Evolutionary conservation across 2,329 filamentous ascomycete species (phyloP), one percentile per base, ranked within the genome.

Genomic region (Aspergillus melleus): DNA sequence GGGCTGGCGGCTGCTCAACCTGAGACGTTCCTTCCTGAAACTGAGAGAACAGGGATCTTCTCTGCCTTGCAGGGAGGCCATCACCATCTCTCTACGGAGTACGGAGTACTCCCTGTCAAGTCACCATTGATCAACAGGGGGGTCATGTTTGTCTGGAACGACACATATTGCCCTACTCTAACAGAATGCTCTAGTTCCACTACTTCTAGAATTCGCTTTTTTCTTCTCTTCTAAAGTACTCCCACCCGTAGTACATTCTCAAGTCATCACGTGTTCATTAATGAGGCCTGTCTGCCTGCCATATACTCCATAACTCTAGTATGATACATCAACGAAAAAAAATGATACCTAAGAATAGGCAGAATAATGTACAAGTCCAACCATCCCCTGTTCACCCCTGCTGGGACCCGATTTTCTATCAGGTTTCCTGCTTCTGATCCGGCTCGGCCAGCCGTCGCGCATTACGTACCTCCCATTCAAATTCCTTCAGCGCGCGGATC

Each of bases 391-490:
- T 36, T 10, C 32, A 11, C 36, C 36, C 36, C 36, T n/a, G 36
- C 16, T 8, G 16, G 6, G 16, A 42, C 36, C 36, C 36, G 36
- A 42, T 42, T 42, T 19, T 42, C 36, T 4, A 14, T 42, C 36
- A 42, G 14, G 36, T 42, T 42, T 42, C 36, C 36, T 42, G 36
- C 36, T 42, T 42, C 20, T 54, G 47, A 12, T 24, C 52, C 9
- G 42, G 14, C 22, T 61, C 52, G 19, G 30, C 55, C 39, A 60
- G 26, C 44, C 55, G 42, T 53, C 62, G 62, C 12, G 89, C 88
- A 72, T 90, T 93, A 54, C 80, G 80, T 26, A 98, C 88, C 76
- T 99, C 95, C 90, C 92, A 97, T 73, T 95, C 87, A 77, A 98
- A 98, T 79, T 99, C 95, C 69, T 87, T 88, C 57, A 99, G 79